phyloP scores from a whole-genome alignment of 1,284 basidiomycete genomes.

The Naganishia cerealis region DNA sequence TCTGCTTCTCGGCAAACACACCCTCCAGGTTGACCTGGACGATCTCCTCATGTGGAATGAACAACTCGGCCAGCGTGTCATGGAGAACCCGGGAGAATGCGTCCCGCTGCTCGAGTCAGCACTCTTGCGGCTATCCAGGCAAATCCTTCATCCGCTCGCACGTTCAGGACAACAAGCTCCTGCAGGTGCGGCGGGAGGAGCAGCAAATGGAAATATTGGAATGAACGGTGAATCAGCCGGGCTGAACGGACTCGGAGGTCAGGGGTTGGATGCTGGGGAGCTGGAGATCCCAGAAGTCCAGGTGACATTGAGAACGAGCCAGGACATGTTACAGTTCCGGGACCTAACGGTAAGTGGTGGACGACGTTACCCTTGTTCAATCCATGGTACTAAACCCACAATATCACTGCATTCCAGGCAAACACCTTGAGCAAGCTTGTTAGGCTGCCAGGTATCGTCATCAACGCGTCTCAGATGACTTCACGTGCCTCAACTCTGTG shows the following conservation, averaged over 20 bases:
- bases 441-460: conserved; percentile 95
- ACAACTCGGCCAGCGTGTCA: conserved; percentile 84
- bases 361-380: neutral
- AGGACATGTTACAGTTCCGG: conserved; percentile 91
- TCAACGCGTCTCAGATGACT: conserved; percentile 90
- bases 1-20: conserved; percentile 82
- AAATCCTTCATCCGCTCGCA: conserved; percentile 71
- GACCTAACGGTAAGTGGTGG: conserved; percentile 67
- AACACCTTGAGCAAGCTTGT: conserved; percentile 94
- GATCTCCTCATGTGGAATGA: conserved; percentile 91
- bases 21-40: conserved; percentile 87
- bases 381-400: conserved; percentile 4
- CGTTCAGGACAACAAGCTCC: conserved; percentile 30
- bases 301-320: conserved; percentile 79
- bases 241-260: conserved; percentile 32
- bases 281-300: conserved; percentile 81
- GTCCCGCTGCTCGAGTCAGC: conserved; percentile 91
- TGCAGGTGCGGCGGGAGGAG: conserved; percentile 28
- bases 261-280: conserved; percentile 59
- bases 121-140: conserved; percentile 74
- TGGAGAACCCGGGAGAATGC: conserved; percentile 84
- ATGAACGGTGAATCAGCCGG: conserved; percentile 23
- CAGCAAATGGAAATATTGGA: conserved; percentile 57
- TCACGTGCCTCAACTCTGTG: conserved; percentile 89
- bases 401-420: conserved; percentile 57